Conservation (phyloP, 2,329 filamentous ascomycete genomes). For the Pestalotiopsis sp. region DNA sequence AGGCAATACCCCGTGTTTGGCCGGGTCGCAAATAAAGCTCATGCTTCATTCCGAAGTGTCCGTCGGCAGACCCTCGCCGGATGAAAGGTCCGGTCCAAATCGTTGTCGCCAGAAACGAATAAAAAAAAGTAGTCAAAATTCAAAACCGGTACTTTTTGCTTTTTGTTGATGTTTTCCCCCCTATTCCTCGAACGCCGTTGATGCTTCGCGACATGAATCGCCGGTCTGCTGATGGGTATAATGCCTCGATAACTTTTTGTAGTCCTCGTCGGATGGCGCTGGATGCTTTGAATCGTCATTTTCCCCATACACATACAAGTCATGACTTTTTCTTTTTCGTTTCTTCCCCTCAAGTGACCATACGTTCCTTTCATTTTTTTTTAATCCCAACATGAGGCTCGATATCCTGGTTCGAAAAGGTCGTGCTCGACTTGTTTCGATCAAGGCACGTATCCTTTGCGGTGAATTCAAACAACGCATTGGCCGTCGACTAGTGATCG, state of each 20-base stretch:
- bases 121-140: background rate
- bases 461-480: background rate
- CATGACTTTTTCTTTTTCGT: background rate
- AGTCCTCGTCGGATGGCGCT: background rate
- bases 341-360: background rate
- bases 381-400: background rate
- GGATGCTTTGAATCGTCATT: background rate
- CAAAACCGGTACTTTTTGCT: background rate
- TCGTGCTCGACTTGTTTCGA: background rate
- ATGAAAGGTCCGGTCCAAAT: background rate
- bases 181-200: background rate
- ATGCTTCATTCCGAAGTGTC: background rate
- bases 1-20: background rate
- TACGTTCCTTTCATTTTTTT: background rate
- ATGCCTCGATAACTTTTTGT: slow-evolving; percentile 8
- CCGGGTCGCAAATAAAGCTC: background rate
- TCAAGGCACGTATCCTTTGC: background rate
- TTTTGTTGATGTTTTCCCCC: background rate
- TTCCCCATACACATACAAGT: background rate
- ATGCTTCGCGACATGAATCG: background rate
- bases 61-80: background rate
- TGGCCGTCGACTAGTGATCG: background rate
- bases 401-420: background rate
- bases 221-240: slow-evolving; percentile 9
- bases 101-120: background rate